Conservation (phyloP, 257 asterid species). For the Jaltomata sinuosa region DNA sequence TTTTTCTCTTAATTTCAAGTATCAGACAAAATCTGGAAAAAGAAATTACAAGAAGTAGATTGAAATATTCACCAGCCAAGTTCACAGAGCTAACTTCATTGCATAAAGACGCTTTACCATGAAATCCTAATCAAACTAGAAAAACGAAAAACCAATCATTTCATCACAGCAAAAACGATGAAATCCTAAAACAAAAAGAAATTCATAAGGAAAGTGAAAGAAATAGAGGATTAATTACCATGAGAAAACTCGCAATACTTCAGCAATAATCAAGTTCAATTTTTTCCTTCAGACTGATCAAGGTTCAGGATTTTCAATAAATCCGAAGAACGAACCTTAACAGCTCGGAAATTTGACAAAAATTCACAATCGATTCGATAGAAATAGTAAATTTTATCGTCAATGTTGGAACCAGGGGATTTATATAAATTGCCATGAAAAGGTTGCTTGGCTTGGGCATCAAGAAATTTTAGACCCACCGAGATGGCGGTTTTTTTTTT, state of each 20-base stretch:
- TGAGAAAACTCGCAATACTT: background rate
- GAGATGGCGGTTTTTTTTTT: background rate
- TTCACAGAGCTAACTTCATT: background rate
- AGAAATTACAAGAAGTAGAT: no score
- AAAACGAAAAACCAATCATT: background rate
- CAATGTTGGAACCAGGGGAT: background rate
- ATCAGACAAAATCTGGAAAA: background rate
- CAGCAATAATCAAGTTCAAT: background rate
- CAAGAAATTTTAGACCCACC: background rate
- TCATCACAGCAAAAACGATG: background rate
- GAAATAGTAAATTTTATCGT: background rate
- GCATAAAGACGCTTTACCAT: background rate
- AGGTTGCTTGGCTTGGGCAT: background rate
- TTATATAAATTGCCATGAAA: background rate
- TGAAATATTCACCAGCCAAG: background rate
- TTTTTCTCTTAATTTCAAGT: background rate
- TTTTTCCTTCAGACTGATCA: background rate
- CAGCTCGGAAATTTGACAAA: background rate
- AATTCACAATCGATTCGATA: background rate
- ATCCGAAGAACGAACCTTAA: background rate
- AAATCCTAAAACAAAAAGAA: background rate
- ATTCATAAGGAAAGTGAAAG: background rate
- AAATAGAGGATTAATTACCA: background rate
- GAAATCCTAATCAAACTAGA: background rate
- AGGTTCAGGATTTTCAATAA: background rate